Base-by-base conservation (phyloP, 2,329 filamentous ascomycete genomes). In the Ilyonectria sp. region DNA sequence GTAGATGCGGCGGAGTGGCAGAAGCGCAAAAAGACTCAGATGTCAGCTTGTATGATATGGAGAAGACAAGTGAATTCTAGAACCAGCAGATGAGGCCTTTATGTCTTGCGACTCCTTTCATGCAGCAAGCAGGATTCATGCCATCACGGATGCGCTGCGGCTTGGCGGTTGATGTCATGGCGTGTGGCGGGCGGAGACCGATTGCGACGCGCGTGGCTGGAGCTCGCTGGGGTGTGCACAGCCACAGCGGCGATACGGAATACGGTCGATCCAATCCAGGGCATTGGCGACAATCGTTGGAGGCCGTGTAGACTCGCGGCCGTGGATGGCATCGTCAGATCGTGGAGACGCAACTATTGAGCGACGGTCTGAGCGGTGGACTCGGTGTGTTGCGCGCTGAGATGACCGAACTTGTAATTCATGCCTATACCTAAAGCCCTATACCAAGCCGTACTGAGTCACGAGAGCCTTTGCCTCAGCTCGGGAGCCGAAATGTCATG, bases 101-200 rank as follows among this genome's bases (percentile, higher is more conserved):
- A 46, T 59, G 47, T 60, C 13, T 43, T 29, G 23, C 4, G 17
- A 43, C 40, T 21, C 3, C 21, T 9, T 31, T 53, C 29, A 19
- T 53, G 31, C 50, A 21, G 31, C 66, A 71, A 73, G 69, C 69
- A 68, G 69, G 70, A 53, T 53, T 47, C 26, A 46, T 29, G 15
- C 46, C 53, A 31, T 52, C 53, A 31, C 23, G 40, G 35, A 17
- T 57, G 23, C 46, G 68, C 46, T 60, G 69, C 68, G 71, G 53
- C 65, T 52, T 65, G 58, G 37, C 29, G 29, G 52, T 70, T 75
- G 73, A 75, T 75, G 73, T 75, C 73, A 74, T 75, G 58, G 57
- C 46, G 21, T 50, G 71, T 75, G 73, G 73, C 73, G 73, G 69
- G 43, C 35, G 47, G 10, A 19, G 40, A 19, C 31, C 43, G 62